phyloP scores from a whole-genome alignment of 768 basidiomycete genomes.

The Boletus coccyginus region DNA sequence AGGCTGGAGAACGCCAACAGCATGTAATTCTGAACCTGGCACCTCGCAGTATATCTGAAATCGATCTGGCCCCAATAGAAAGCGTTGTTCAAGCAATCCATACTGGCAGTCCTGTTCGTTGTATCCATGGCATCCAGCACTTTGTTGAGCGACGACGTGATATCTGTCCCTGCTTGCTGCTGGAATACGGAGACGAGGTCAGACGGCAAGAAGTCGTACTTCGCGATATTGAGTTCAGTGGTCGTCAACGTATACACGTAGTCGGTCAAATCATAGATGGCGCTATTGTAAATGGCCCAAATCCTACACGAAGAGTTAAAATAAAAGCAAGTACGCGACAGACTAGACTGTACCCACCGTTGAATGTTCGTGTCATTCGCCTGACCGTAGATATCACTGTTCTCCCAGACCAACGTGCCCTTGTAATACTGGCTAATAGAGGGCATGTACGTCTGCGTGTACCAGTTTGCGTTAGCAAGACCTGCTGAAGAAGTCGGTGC shows the following conservation, averaged over 20 bases:
- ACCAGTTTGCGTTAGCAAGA: conserved; percentile 49
- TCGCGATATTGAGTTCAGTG: conserved; percentile 38
- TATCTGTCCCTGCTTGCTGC: conserved; percentile 58
- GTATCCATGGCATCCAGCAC: conserved; percentile 42
- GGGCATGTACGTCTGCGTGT: conserved; percentile 52
- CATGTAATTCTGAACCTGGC: conserved; percentile 61
- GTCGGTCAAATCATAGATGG: conserved; percentile 63
- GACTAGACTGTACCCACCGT: conserved; percentile 21
- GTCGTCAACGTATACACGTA: conserved; percentile 59
- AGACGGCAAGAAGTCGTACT: conserved; percentile 53
- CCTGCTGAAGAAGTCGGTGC: conserved; percentile 37
- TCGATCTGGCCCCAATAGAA: conserved; percentile 60
- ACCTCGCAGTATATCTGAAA: conserved; percentile 54
- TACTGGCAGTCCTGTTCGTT: conserved; percentile 37
- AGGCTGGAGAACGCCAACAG: conserved; percentile 53
- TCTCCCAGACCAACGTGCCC: conserved; percentile 54
- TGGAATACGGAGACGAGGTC: conserved; percentile 51
- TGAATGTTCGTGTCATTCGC: conserved; percentile 37
- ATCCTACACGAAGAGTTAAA: conserved; percentile 31
- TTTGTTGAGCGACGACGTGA: conserved; percentile 49
- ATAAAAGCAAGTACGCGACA: conserved; percentile 5
- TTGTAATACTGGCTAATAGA: conserved; percentile 56
- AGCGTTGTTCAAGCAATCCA: conserved; percentile 55
- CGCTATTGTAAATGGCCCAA: conserved; percentile 59
- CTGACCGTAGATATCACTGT: conserved; percentile 35